These are phyloP conservation scores for Pelargonium fulgidum DNA, from an alignment of 441 rosid species.

Conservation along the genomic window DNA sequence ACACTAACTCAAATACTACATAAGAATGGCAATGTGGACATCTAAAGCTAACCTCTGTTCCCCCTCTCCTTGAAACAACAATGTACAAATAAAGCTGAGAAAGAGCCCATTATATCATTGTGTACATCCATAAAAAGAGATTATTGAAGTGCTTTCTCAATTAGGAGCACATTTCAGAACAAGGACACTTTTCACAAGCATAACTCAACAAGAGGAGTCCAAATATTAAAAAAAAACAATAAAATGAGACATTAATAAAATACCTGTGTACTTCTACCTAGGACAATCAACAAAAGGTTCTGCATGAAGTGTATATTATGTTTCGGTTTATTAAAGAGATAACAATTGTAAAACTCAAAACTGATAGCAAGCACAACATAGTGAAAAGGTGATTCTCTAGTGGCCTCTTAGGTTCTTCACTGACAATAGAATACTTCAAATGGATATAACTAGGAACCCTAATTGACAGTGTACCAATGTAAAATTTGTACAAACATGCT, in stretches of 20 bases:
- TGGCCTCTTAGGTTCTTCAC: neutral
- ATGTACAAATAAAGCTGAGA: neutral
- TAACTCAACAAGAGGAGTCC: neutral
- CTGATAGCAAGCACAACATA: constrained; percentile 2
- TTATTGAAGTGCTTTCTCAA: neutral
- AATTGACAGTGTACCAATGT: neutral
- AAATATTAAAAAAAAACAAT: neutral
- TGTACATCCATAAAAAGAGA: neutral
- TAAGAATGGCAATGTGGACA: neutral
- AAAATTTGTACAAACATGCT: constrained; percentile 20
- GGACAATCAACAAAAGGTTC: neutral
- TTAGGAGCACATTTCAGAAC: neutral
- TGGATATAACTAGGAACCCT: constrained; percentile 12
- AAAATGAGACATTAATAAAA: neutral
- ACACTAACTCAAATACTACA: neutral
- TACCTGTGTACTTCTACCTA: neutral
- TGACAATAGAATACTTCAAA: neutral
- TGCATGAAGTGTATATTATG: neutral
- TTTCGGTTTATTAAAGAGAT: neutral
- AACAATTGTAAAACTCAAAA: neutral
- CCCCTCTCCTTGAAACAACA: neutral
- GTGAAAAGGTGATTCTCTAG: constrained; percentile 1
- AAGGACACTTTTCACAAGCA: neutral
- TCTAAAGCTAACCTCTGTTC: neutral
- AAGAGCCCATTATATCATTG: neutral